A percentile compares a stretch with the other conserved stretches of the same genome.
Conservation (phyloP, 371 early-diverging fungal genomes). For the Saksenaea oblongispora region DNA sequence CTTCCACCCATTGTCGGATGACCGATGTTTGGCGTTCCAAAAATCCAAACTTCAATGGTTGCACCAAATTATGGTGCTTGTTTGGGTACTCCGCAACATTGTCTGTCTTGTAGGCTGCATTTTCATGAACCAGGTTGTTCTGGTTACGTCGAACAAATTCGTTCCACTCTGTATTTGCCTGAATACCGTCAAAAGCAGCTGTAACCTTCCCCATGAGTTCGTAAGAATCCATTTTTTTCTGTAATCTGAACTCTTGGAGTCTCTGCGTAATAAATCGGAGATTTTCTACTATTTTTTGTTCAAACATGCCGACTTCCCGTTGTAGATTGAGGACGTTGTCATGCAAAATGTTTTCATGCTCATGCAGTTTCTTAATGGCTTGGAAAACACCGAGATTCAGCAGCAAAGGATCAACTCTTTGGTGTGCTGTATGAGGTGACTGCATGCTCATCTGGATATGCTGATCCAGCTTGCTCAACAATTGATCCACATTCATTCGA, state of each 20-base stretch:
- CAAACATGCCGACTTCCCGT: slow-evolving; percentile 42
- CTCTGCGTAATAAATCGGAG: slow-evolving; percentile 26
- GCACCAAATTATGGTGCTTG: slow-evolving; percentile 31
- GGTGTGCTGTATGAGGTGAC: slow-evolving; percentile 27
- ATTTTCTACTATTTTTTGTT: slow-evolving; percentile 37
- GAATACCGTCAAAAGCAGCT: slow-evolving; percentile 20
- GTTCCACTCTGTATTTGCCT: slow-evolving; percentile 45
- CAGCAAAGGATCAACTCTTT: slow-evolving; percentile 38
- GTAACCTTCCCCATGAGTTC: slow-evolving; percentile 28
- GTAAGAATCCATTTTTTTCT: slow-evolving; percentile 33
- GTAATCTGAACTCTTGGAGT: slow-evolving; percentile 31
- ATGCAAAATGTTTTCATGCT: slow-evolving; percentile 48
- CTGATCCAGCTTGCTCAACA: slow-evolving; percentile 30
- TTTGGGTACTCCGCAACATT: slow-evolving; percentile 40
- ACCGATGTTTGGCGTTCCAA: slow-evolving; percentile 30
- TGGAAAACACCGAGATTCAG: slow-evolving; percentile 35
- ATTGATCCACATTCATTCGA: slow-evolving; percentile 28
- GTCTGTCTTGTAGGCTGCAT: slow-evolving; percentile 47
- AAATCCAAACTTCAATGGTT: slow-evolving; percentile 43
- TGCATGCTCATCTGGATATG: slow-evolving; percentile 20
- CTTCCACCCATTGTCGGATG: slow-evolving; percentile 33
- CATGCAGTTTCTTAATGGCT: slow-evolving; percentile 28
- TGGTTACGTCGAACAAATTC: slow-evolving; percentile 41
- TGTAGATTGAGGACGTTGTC: slow-evolving; percentile 43
- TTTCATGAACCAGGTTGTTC: slow-evolving; percentile 31